Percentiles rank a stretch among this genome's conserved stretches.
Conservation (phyloP, 768 basidiomycete genomes). For the Sistotremastrum suecicum region DNA sequence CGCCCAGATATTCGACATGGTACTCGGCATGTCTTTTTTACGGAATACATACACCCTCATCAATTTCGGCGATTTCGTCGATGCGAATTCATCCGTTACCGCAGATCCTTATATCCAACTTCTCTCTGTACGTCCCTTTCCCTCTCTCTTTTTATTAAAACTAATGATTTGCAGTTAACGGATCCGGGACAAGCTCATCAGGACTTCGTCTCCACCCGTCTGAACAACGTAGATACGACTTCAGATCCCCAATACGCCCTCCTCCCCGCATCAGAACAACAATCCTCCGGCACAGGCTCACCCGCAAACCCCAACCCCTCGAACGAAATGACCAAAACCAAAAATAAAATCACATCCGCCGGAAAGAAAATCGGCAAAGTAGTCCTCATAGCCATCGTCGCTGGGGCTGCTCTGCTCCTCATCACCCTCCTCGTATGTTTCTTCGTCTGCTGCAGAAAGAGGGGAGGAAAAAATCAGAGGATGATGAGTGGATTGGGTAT, state of each 20-base stretch:
- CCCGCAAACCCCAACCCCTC: neutral
- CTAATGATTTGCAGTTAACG: conserved; percentile 19
- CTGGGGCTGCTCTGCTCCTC: too few relatives aligned
- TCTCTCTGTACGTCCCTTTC: conserved; percentile 18
- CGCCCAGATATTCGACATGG: conserved; percentile 34
- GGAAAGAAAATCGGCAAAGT: too few relatives aligned
- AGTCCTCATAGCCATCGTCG: too few relatives aligned
- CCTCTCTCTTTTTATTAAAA: conserved; percentile 14
- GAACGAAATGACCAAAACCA: too few relatives aligned
- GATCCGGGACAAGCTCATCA: conserved; percentile 23
- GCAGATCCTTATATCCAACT: conserved; percentile 51
- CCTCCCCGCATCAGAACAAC: conserved; percentile 31
- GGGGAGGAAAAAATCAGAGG: too few relatives aligned
- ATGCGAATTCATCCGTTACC: conserved; percentile 23
- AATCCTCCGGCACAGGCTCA: neutral
- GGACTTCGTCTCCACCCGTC: conserved; percentile 54
- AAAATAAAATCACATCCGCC: too few relatives aligned
- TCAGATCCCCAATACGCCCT: conserved; percentile 37
- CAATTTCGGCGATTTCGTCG: conserved; percentile 50
- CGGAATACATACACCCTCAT: conserved; percentile 52
- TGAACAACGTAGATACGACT: conserved; percentile 45
- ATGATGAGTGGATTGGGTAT: too few relatives aligned
- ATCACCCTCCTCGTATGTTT: too few relatives aligned
- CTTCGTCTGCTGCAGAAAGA: too few relatives aligned
- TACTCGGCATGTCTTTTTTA: conserved; percentile 63